Percentiles rank a stretch among this genome's conserved stretches.
Evolutionary conservation across 345 rosid species (phyloP).

Genomic region (Heritiera fomes): DNA sequence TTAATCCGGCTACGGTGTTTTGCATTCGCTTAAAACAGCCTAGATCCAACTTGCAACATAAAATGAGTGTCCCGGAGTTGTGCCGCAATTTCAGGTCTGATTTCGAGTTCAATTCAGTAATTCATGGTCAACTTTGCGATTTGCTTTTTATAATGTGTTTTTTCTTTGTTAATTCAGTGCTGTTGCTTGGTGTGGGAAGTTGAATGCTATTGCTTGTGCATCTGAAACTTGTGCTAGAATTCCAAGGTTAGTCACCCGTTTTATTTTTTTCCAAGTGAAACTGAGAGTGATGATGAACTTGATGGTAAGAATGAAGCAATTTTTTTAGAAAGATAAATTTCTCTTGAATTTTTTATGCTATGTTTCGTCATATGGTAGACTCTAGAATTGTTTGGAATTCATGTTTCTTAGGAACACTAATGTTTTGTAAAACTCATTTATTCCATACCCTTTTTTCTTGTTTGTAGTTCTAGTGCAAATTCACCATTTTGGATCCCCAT

Average conservation of each 20-base stretch:
- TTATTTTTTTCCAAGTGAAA: background rate
- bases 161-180: slow-evolving; percentile 51
- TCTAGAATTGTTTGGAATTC: background rate
- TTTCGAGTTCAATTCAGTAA: background rate
- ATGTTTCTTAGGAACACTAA: background rate
- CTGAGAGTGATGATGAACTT: background rate
- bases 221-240: slow-evolving; percentile 98
- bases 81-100: slow-evolving; percentile 90
- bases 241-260: slow-evolving; percentile 54
- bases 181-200: slow-evolving; percentile 98
- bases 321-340: background rate
- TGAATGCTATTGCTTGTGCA: slow-evolving; percentile 99
- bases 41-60: slow-evolving; percentile 73
- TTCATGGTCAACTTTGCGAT: background rate
- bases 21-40: slow-evolving; percentile 88
- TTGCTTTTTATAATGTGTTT: background rate
- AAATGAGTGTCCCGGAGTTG: slow-evolving; percentile 87
- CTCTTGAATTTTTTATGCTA: background rate
- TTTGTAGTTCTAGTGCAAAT: slow-evolving; percentile 77
- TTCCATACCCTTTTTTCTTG: background rate
- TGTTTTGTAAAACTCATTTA: background rate
- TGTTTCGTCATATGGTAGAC: background rate
- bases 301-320: background rate
- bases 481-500: slow-evolving; percentile 99
- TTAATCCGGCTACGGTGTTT: slow-evolving; percentile 82